Conservation (phyloP, 1,139 yeast species). For the Scheffersomyces illinoinensis region DNA sequence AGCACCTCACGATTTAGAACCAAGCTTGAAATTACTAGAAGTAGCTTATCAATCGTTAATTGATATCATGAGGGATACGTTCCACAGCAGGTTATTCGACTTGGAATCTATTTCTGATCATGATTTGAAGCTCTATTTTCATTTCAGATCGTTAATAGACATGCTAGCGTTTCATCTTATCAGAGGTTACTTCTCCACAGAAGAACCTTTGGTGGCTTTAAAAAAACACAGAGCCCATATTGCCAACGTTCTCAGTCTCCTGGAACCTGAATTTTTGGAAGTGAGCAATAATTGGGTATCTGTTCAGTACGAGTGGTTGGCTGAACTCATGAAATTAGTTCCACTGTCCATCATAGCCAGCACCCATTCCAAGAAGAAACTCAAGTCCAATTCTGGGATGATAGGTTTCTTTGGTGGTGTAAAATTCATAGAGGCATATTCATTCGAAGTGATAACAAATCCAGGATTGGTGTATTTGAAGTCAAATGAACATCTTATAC, state of each 20-base stretch:
- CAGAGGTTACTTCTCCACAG: conserved; percentile 61
- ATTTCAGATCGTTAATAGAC: conserved; percentile 54
- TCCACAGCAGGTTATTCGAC: conserved; percentile 14
- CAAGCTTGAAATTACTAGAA: conserved; percentile 31
- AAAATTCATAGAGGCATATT: conserved; percentile 23
- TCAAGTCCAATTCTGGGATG: conserved; percentile 8
- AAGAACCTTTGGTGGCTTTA: conserved; percentile 59
- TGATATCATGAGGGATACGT: conserved; percentile 23
- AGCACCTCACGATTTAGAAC: conserved; percentile 37
- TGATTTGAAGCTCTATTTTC: conserved; percentile 29
- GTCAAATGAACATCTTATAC: conserved; percentile 17
- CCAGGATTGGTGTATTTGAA: conserved; percentile 32
- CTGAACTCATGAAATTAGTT: conserved; percentile 49
- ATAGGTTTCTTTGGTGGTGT: conserved; percentile 36
- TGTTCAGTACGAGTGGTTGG: conserved; percentile 54
- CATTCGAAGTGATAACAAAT: conserved; percentile 26
- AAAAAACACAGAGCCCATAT: conserved; percentile 67
- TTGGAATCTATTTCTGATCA: conserved; percentile 23
- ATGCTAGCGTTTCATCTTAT: conserved; percentile 62
- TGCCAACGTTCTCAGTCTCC: conserved; percentile 31
- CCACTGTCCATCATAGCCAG: conserved; percentile 44
- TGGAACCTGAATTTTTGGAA: conserved; percentile 9
- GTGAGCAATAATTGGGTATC: conserved; percentile 40
- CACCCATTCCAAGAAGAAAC: conserved; percentile 3
- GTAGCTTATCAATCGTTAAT: conserved; percentile 35